Conservation (phyloP, 192 early-diverging fungal species). For the Spinellus fusiger region DNA sequence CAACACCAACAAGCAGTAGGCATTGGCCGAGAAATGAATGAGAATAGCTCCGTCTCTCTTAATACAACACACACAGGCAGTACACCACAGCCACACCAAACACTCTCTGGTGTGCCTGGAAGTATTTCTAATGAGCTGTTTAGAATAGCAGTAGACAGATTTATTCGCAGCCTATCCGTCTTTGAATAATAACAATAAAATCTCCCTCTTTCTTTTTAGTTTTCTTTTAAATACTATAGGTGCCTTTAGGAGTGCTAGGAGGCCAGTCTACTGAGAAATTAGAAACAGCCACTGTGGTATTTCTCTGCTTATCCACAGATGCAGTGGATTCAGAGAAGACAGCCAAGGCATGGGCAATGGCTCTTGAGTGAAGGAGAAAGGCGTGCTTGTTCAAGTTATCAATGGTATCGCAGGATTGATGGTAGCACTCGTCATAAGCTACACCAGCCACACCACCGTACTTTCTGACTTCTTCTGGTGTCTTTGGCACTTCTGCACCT, state of each 20-base stretch:
- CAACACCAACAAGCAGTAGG: background rate
- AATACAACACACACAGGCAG: slow-evolving; percentile 3
- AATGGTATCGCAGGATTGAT: slow-evolving; percentile 59
- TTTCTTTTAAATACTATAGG: background rate
- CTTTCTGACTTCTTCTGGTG: slow-evolving; percentile 40
- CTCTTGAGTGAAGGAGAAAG: slow-evolving; percentile 18
- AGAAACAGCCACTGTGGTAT: background rate
- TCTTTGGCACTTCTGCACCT: slow-evolving; percentile 57
- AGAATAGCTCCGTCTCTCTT: background rate
- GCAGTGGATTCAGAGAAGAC: slow-evolving; percentile 1
- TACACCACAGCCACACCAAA: background rate
- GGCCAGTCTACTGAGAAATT: background rate
- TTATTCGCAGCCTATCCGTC: slow-evolving; percentile 42
- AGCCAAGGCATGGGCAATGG: background rate
- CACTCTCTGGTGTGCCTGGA: slow-evolving; percentile 26
- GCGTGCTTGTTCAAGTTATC: slow-evolving; percentile 59
- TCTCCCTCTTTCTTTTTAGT: background rate
- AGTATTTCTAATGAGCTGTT: slow-evolving; percentile 54
- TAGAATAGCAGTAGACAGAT: slow-evolving; percentile 45
- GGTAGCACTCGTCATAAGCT: slow-evolving; percentile 63
- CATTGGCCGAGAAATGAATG: background rate
- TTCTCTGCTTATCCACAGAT: background rate
- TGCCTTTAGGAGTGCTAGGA: background rate
- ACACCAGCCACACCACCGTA: slow-evolving; percentile 61
- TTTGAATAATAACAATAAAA: slow-evolving; percentile 36